These are phyloP conservation scores for Centrapalus pauciflorus DNA, from an alignment of 129 eudicot genomes.

Conservation along the genomic window DNA sequence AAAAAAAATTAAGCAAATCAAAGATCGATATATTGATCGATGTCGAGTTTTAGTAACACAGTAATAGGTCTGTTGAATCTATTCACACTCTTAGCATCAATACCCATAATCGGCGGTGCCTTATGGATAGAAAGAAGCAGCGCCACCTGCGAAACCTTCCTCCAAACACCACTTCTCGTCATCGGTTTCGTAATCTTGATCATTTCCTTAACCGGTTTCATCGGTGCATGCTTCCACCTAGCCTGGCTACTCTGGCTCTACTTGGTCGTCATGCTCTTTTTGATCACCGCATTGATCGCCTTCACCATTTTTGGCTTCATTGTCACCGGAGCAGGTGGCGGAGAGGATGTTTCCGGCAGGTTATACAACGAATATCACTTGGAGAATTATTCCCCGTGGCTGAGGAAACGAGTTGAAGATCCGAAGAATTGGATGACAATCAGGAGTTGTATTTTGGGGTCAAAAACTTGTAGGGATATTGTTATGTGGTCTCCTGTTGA, in stretches of 20 bases:
- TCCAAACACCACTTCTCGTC: constrained; percentile 76
- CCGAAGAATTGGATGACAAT: constrained; percentile 50
- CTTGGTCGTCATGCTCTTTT: constrained; percentile 53
- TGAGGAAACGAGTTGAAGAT: constrained; percentile 58
- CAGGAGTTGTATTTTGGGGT: constrained; percentile 66
- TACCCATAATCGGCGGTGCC: constrained; percentile 83
- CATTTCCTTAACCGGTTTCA: constrained; percentile 68
- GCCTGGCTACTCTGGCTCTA: constrained; percentile 79
- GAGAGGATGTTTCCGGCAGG: constrained; percentile 53
- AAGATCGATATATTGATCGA: not conserved
- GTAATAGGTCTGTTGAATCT: constrained; percentile 83
- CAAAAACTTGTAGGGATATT: constrained; percentile 69
- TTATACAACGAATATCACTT: constrained; percentile 61
- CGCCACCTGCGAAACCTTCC: constrained; percentile 74
- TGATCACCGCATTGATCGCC: constrained; percentile 47
- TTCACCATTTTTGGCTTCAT: constrained; percentile 71
- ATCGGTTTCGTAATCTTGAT: constrained; percentile 67
- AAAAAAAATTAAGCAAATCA: not conserved
- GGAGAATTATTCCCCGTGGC: constrained; percentile 64
- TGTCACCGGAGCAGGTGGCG: constrained; percentile 69
- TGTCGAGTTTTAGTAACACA: constrained; percentile 79
- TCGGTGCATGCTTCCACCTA: constrained; percentile 76
- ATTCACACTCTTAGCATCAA: constrained; percentile 70
- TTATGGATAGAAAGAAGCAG: constrained; percentile 67
- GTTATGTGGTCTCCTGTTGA: constrained; percentile 74